phyloP scores from a whole-genome alignment of 495 filamentous ascomycete genomes.

The Parachaetomium inaequale region DNA sequence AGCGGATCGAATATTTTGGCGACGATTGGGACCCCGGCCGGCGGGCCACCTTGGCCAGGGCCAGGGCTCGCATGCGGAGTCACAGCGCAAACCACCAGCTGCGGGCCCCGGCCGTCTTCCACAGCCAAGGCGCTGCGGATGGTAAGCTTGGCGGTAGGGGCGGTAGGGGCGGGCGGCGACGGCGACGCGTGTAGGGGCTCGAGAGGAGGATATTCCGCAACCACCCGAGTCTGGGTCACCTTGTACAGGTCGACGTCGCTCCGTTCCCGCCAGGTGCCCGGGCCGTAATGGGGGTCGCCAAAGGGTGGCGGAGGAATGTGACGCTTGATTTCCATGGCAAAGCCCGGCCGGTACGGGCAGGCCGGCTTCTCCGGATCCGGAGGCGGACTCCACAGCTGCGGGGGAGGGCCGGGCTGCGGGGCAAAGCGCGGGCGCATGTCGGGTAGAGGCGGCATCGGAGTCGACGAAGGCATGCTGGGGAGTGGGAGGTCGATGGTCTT shows the following conservation, averaged over 20 bases:
- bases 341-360: constrained; percentile 7
- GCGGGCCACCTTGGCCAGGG: background rate
- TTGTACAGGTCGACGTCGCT: background rate
- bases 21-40: background rate
- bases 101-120: constrained; percentile 6
- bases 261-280: background rate
- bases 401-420: background rate
- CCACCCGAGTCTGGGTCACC: constrained; percentile 4
- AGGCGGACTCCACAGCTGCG: constrained; percentile 5
- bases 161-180: background rate
- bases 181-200: background rate
- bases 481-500: background rate
- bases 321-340: constrained; percentile 12
- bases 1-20: constrained; percentile 25
- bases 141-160: background rate
- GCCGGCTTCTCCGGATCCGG: constrained; percentile 10
- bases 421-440: background rate
- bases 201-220: constrained; percentile 10
- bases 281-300: constrained; percentile 10
- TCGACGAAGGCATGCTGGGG: background rate
- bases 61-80: background rate
- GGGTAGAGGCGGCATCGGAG: background rate
- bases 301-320: constrained; percentile 13
- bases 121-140: constrained; percentile 2
- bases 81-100: constrained; percentile 8